Evolutionary conservation across 495 filamentous ascomycete genomes (phyloP).

Genomic region (Penicillium simplicissimum): DNA sequence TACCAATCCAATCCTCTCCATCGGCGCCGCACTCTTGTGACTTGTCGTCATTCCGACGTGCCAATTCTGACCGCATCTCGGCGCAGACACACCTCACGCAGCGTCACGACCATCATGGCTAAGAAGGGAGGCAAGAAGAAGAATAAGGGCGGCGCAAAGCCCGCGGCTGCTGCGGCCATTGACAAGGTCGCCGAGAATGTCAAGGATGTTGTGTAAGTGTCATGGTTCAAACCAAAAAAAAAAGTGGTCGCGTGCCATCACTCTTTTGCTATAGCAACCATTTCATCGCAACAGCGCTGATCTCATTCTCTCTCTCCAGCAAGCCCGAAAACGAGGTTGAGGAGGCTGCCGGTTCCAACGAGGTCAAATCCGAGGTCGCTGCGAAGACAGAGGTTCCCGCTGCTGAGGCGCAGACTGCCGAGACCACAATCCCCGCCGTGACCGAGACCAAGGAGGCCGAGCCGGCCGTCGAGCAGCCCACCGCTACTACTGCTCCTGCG

Average conservation of each 20-base stretch:
- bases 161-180: constrained; percentile 31
- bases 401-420: constrained; percentile 29
- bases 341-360: constrained; percentile 39
- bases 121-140: constrained; percentile 50
- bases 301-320: constrained; percentile 18
- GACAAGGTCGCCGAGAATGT: constrained; percentile 36
- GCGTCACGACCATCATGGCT: constrained; percentile 35
- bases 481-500: neutral
- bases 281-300: neutral
- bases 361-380: constrained; percentile 28
- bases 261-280: neutral
- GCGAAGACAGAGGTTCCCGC: constrained; percentile 27
- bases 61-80: constrained; percentile 10
- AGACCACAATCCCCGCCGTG: constrained; percentile 16
- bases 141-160: constrained; percentile 40
- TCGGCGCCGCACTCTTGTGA: constrained; percentile 3
- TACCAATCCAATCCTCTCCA: neutral
- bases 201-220: constrained; percentile 48
- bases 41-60: constrained; percentile 25
- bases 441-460: constrained; percentile 23
- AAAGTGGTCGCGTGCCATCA: constrained; percentile 21
- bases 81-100: constrained; percentile 19
- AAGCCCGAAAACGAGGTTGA: constrained; percentile 42
- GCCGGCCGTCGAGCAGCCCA: constrained; percentile 21
- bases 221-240: constrained; percentile 2